Percentiles rank a stretch among this genome's conserved stretches.
Conservation (phyloP, 768 basidiomycete species). For the Suillus lakei region DNA sequence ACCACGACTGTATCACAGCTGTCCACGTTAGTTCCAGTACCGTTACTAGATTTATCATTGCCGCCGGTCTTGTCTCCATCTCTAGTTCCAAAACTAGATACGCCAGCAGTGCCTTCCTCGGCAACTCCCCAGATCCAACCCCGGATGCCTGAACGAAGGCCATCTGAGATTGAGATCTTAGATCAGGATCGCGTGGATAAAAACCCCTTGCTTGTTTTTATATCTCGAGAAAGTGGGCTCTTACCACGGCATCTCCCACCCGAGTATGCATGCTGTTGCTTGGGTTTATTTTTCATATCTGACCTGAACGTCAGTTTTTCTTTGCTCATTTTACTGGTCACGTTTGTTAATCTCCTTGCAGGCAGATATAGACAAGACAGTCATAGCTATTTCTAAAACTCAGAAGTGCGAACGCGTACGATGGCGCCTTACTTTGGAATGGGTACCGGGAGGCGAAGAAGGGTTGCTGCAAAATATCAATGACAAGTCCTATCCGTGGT, state of each 20-base stretch:
- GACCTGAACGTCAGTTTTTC: slow-evolving; percentile 37
- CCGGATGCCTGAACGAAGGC: slow-evolving; percentile 25
- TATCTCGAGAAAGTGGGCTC: slow-evolving; percentile 37
- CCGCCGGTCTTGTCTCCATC: background rate
- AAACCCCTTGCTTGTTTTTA: slow-evolving; percentile 47
- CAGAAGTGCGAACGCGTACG: slow-evolving; percentile 36
- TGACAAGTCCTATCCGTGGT: slow-evolving; percentile 25
- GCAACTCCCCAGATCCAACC: background rate
- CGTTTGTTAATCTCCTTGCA: slow-evolving; percentile 17
- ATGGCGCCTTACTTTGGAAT: slow-evolving; percentile 52
- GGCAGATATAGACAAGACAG: slow-evolving; percentile 7
- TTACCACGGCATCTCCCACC: slow-evolving; percentile 30
- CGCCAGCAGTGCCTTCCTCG: background rate
- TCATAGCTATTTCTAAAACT: slow-evolving; percentile 2
- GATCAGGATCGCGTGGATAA: slow-evolving; percentile 43
- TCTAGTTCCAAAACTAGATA: background rate
- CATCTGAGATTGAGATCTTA: slow-evolving; percentile 48
- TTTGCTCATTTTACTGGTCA: slow-evolving; percentile 7
- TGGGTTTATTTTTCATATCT: slow-evolving; percentile 53
- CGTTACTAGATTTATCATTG: background rate
- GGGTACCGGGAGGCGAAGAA: slow-evolving; percentile 57
- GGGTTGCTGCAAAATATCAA: slow-evolving; percentile 21
- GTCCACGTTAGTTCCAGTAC: background rate
- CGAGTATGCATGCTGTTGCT: slow-evolving; percentile 46
- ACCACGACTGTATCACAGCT: background rate